Percentiles rank a stretch among this genome's conserved stretches.
Evolutionary conservation across 257 asterid genomes (phyloP).

Genomic region (Voacanga thouarsii): DNA sequence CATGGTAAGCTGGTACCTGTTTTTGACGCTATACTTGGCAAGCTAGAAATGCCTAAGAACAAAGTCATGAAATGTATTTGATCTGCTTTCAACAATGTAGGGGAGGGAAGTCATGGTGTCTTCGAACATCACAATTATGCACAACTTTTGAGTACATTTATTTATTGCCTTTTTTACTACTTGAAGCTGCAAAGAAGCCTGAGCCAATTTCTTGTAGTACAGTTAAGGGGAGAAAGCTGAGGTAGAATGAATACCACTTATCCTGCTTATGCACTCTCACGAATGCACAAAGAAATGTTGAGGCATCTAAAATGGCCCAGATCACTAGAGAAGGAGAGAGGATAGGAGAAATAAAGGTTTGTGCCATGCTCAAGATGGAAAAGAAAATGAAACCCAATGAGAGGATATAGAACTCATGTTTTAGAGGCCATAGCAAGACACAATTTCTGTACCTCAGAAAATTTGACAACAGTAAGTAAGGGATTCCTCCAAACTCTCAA

Average conservation of each 20-base stretch:
- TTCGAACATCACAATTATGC: background rate
- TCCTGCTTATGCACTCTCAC: background rate
- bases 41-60: background rate
- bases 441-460: conserved; percentile 58
- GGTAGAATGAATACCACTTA: background rate
- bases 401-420: background rate
- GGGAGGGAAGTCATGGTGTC: background rate
- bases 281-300: background rate
- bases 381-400: background rate
- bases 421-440: conserved; percentile 26
- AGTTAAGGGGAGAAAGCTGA: background rate
- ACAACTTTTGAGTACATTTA: background rate
- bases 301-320: background rate
- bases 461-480: conserved; percentile 46
- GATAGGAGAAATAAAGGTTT: background rate
- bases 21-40: background rate
- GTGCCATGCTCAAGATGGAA: background rate
- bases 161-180: background rate
- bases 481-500: conserved; percentile 60
- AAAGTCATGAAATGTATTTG: background rate
- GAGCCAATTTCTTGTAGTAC: background rate
- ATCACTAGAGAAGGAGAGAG: background rate
- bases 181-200: background rate
- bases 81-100: background rate
- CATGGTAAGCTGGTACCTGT: background rate